phyloP scores from a whole-genome alignment of 257 asterid genomes.

The Solanum bulbocastanum region DNA sequence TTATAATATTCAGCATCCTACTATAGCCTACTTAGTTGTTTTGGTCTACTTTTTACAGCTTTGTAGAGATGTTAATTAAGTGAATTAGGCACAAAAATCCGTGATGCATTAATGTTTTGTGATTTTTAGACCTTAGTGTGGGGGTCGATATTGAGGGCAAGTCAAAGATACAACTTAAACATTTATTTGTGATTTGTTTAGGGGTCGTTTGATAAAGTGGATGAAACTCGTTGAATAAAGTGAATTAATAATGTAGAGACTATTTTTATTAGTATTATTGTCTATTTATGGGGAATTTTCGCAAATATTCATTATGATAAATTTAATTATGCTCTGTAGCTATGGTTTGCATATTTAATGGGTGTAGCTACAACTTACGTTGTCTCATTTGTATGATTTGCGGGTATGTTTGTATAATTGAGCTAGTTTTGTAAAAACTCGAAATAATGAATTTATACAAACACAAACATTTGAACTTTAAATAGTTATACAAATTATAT shows the following conservation, averaged over 20 bases:
- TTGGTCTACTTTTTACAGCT: not conserved
- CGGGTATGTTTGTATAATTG: not conserved
- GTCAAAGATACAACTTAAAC: not conserved
- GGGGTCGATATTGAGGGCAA: not conserved
- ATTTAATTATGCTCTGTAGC: not conserved
- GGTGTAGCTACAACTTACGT: not conserved
- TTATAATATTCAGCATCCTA: not conserved
- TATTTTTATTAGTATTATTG: no score
- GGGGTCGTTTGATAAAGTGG: not conserved
- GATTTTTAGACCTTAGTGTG: not conserved
- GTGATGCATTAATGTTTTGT: not conserved
- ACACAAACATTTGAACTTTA: not conserved
- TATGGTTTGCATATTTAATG: not conserved
- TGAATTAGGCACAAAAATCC: slow-evolving; percentile 2
- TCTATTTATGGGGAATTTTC: not conserved
- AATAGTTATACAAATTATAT: not conserved
- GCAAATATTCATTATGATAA: no score
- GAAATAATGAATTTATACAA: not conserved
- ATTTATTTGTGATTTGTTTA: not conserved
- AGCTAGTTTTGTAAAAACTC: not conserved
- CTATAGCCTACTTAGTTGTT: not conserved
- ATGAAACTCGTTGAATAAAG: not conserved
- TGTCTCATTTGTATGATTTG: not conserved
- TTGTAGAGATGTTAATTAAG: not conserved
- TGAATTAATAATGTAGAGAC: not conserved